Base-by-base conservation (phyloP, 169 alveolate species). In the Eimeria tenella region DNA sequence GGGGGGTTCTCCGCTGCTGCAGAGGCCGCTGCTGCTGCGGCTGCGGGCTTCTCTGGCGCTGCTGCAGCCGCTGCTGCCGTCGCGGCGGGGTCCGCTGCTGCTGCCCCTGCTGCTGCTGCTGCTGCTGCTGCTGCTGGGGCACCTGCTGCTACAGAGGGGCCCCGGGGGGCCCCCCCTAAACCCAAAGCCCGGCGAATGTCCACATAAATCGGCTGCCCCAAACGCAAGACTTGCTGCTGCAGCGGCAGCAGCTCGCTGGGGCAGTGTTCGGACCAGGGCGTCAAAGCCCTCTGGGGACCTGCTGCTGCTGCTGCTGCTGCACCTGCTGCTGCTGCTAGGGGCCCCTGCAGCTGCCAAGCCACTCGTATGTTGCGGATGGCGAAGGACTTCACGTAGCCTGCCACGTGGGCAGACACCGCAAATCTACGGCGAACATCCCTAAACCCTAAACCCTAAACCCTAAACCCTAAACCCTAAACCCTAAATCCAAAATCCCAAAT, bases 301-400 rank as follows among this genome's bases (percentile, higher is more conserved):
- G 93, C 63, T 5, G 74, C 70, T 58, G 65, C 65, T 58, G 65
- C 65, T 58, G 65, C 65, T 58, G 65, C 65, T 58, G 65, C 65
- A 9, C 19, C 13, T 21, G 93, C 93, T 5, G 77, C 62, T n/a
- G n/a, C n/a, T 9, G 70, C 9, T 65, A 71, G 52, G 17, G 93
- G 50, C 82, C n/a, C 93, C 83, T 86, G 63, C 68, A 86, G 68
- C 65, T 58, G 93, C 83, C 82, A 86, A 56, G 50, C 70, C 49
- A 86, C 93, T 55, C 63, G 60, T 31, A 86, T 55, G 58, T 55
- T 65, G 42, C 93, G 93, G 68, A 86, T 73, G 49, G 93, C 93
- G 52, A 86, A 86, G 70, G 82, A 63, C 65, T 86, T 86, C 70
- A 86, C 93, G 5, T 23, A 49, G 55, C 93, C 93, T 86, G 93